Percentiles rank a stretch among this genome's conserved stretches.
These are phyloP conservation scores for Vitis hybrid DNA, from an alignment of 177 flowering plant genomes.

Conservation along the genomic window DNA sequence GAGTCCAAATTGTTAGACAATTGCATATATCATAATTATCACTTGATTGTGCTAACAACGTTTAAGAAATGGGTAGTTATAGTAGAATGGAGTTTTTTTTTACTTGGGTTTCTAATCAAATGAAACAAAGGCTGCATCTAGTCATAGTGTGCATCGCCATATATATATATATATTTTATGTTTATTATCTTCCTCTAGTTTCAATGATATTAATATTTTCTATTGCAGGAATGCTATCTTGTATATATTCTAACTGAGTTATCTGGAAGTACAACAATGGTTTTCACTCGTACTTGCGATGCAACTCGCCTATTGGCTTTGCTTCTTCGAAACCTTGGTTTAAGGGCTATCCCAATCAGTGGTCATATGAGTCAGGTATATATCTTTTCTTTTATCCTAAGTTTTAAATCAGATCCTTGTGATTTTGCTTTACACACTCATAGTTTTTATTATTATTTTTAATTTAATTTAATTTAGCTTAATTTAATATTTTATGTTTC, in stretches of 20 bases:
- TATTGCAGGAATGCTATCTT: constrained; percentile 76
- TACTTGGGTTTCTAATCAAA: too few species aligned
- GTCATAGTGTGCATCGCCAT: too few species aligned
- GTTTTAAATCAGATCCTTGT: background rate
- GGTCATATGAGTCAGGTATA: constrained; percentile 90
- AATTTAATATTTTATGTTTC: background rate
- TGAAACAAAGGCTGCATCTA: too few species aligned
- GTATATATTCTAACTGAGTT: constrained; percentile 64
- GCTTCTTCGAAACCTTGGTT: constrained; percentile 81
- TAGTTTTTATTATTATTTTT: background rate
- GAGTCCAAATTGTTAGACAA: too few species aligned
- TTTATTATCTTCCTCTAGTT: too few species aligned
- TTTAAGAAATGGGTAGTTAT: too few species aligned
- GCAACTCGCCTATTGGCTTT: constrained; percentile 67
- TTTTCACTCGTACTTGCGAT: constrained; percentile 90
- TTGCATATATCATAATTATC: too few species aligned
- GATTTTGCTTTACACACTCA: background rate
- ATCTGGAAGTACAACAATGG: constrained; percentile 73
- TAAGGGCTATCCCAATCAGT: constrained; percentile 79
- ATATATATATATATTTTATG: too few species aligned
- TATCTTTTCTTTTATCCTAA: background rate
- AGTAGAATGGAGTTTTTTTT: too few species aligned
- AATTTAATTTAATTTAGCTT: background rate
- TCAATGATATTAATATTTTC: background rate
- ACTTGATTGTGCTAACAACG: too few species aligned